These are phyloP conservation scores for Volvox reticuliferus DNA, from an alignment of 139 green algal genomes.

Conservation along the genomic window DNA sequence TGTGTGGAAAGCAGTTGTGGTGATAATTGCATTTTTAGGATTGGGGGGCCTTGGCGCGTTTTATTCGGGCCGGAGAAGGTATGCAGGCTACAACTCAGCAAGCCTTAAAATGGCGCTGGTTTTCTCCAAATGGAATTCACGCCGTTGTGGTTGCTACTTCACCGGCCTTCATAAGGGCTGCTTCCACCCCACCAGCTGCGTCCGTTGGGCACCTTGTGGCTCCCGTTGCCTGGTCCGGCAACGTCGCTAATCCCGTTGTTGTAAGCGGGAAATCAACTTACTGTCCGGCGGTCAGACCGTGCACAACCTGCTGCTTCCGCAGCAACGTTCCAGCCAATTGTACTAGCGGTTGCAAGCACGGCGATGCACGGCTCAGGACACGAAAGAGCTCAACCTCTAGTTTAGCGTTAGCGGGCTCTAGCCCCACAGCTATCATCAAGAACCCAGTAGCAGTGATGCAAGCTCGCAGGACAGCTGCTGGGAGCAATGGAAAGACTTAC, in stretches of 20 bases:
- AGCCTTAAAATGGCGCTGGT: background rate
- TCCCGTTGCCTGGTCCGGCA: background rate
- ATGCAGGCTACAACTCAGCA: background rate
- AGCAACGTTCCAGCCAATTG: background rate
- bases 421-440: no score
- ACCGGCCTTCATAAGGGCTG: background rate
- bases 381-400: no score
- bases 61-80: background rate
- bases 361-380: no score
- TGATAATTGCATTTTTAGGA: background rate
- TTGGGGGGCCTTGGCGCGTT: background rate
- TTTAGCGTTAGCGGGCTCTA: no score
- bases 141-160: background rate
- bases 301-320: background rate
- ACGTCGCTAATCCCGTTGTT: no score
- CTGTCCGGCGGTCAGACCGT: background rate
- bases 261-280: no score
- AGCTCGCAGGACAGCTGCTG: no score
- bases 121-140: background rate
- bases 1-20: no score
- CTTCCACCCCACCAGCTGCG: background rate
- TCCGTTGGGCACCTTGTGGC: background rate
- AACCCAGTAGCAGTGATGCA: no score
- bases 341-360: background rate
- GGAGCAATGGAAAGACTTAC: no score